A percentile compares a stretch with the other conserved stretches of the same genome.
Conservation (phyloP, 2,329 filamentous ascomycete species). For the Apiospora arundinis region DNA sequence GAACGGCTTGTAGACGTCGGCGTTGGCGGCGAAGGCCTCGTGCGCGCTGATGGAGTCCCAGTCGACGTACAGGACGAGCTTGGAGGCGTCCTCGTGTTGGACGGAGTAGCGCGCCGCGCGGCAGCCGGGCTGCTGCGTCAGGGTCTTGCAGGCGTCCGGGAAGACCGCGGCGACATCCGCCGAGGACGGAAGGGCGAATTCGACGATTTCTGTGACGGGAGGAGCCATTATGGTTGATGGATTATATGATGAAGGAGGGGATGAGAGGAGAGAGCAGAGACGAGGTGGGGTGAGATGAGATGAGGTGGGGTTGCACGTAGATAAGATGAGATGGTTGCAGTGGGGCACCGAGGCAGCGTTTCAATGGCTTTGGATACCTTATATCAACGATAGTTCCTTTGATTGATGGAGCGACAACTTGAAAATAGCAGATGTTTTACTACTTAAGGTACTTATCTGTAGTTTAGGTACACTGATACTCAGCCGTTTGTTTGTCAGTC, state of each 20-base stretch:
- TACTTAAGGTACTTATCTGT: too few relatives aligned
- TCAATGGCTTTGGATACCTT: too few relatives aligned
- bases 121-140: conserved; percentile 16
- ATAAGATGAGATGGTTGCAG: neutral
- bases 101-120: conserved; percentile 4
- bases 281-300: neutral
- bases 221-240: neutral
- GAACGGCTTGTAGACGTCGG: neutral
- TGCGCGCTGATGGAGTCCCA: conserved; percentile 10
- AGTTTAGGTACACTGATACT: too few relatives aligned
- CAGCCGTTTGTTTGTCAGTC: too few relatives aligned
- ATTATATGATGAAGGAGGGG: neutral
- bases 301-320: neutral
- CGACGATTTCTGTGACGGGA: conserved; percentile 8
- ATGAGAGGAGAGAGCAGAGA: neutral
- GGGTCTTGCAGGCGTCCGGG: neutral
- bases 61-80: neutral
- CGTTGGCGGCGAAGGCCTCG: neutral
- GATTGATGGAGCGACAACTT: too few relatives aligned
- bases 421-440: too few relatives aligned
- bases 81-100: neutral
- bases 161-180: neutral
- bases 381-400: too few relatives aligned
- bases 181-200: neutral
- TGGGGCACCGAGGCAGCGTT: too few relatives aligned